A percentile compares a stretch with the other conserved stretches of the same genome.
phyloP scores from a whole-genome alignment of 2,329 filamentous ascomycete genomes.

The Chaetothyriales sp. region DNA sequence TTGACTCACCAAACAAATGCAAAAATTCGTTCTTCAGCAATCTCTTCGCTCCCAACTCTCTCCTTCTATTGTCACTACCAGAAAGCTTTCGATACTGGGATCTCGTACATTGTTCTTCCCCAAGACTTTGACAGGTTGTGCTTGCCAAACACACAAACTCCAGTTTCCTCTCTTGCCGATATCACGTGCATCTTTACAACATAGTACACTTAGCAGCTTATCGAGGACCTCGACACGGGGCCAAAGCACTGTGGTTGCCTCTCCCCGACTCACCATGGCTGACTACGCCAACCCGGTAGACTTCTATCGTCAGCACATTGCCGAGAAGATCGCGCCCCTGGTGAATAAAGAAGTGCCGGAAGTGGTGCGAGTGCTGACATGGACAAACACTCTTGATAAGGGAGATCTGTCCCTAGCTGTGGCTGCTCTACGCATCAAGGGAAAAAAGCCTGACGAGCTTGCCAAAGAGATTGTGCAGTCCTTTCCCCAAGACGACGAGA shows the following conservation, averaged over 20 bases:
- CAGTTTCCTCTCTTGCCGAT: not conserved
- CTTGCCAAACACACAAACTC: not conserved
- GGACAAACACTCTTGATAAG: slow-evolving; percentile 33
- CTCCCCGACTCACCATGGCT: slow-evolving; percentile 17
- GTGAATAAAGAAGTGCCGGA: slow-evolving; percentile 26
- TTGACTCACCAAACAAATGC: not conserved
- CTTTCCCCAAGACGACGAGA: slow-evolving; percentile 42
- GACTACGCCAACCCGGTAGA: slow-evolving; percentile 31
- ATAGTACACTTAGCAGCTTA: not conserved
- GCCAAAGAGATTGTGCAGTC: slow-evolving; percentile 40
- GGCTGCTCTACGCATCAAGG: slow-evolving; percentile 34
- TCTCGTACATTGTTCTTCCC: not conserved
- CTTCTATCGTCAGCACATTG: slow-evolving; percentile 32
- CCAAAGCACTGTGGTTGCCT: slow-evolving; percentile 9
- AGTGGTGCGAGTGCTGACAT: slow-evolving; percentile 27
- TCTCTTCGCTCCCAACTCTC: not conserved
- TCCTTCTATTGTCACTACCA: not conserved
- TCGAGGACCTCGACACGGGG: not conserved
- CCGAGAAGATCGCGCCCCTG: slow-evolving; percentile 25
- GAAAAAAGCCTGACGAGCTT: slow-evolving; percentile 43
- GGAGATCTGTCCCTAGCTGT: slow-evolving; percentile 31
- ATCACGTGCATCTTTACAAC: not conserved
- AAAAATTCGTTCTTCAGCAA: not conserved
- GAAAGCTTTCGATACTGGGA: not conserved
- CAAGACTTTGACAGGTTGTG: not conserved